Conservation (phyloP, 164 flowering plant genomes). For the Vitis amurensis region DNA sequence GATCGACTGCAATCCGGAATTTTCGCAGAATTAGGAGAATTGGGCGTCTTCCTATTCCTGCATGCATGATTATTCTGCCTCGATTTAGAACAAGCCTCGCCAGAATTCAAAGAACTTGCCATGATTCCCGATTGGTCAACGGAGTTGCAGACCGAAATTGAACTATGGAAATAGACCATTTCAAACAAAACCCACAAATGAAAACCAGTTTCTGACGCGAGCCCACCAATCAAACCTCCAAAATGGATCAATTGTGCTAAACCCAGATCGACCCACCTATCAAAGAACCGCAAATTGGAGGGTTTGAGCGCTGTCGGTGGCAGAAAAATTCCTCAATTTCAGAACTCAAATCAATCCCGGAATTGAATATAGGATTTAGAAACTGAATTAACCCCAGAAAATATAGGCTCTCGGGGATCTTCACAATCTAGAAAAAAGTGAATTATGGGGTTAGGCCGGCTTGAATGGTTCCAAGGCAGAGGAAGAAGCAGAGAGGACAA, state of each 20-base stretch:
- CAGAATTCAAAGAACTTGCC: constrained; percentile 31
- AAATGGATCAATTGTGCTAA: no score
- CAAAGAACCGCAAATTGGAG: constrained; percentile 1
- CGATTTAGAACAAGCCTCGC: constrained; percentile 26
- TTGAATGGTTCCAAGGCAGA: constrained; percentile 2
- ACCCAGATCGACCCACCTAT: constrained; percentile 25
- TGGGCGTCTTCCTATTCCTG: constrained; percentile 32
- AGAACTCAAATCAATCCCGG: no score
- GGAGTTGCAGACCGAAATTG: constrained; percentile 39
- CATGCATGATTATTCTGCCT: constrained; percentile 29
- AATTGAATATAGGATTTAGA: no score
- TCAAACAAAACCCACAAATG: constrained; percentile 28
- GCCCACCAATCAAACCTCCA: no score
- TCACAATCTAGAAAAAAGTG: not conserved
- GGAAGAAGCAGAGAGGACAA: constrained; percentile 21
- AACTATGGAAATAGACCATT: constrained; percentile 50
- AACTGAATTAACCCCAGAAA: no score
- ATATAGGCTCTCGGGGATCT: no score
- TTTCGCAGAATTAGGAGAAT: constrained; percentile 28
- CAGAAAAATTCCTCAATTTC: no score
- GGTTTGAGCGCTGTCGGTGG: constrained; percentile 1
- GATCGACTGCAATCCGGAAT: constrained; percentile 52
- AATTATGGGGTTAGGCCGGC: constrained; percentile 20
- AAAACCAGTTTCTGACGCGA: not conserved
- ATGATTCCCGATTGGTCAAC: constrained; percentile 42